These are phyloP conservation scores for Fusarium beomiforme DNA, from an alignment of 2,329 filamentous ascomycete species.

Conservation along the genomic window DNA sequence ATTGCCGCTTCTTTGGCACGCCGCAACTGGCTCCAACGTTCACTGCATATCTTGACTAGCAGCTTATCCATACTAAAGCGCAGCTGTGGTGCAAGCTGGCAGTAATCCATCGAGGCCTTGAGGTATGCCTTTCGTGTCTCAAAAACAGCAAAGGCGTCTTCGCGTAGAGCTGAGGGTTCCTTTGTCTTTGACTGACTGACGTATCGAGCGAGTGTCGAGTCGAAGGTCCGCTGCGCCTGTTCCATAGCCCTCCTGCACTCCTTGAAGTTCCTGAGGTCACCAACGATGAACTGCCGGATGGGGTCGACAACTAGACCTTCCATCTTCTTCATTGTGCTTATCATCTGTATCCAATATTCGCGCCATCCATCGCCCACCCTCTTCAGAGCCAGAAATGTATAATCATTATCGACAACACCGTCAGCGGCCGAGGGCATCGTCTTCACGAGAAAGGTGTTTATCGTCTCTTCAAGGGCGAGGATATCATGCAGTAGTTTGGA, in stretches of 20 bases:
- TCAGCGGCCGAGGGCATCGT: slow-evolving; percentile 83
- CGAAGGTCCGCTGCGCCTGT: slow-evolving; percentile 83
- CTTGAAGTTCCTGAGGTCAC: slow-evolving; percentile 86
- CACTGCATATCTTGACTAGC: slow-evolving; percentile 83
- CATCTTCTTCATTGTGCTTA: slow-evolving; percentile 79
- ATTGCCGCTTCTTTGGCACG: slow-evolving; percentile 72
- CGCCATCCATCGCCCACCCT: slow-evolving; percentile 85
- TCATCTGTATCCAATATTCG: slow-evolving; percentile 85
- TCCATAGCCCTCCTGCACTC: slow-evolving; percentile 82
- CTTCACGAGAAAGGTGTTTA: slow-evolving; percentile 80
- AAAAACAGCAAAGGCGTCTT: slow-evolving; percentile 95
- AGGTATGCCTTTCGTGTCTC: slow-evolving; percentile 92
- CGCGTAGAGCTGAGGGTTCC: slow-evolving; percentile 87
- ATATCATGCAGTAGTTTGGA: slow-evolving; percentile 70
- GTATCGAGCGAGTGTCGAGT: slow-evolving; percentile 83
- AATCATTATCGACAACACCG: slow-evolving; percentile 92
- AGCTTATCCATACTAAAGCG: slow-evolving; percentile 86
- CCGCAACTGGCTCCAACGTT: slow-evolving; percentile 90
- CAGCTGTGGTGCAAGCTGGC: slow-evolving; percentile 85
- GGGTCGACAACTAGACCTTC: slow-evolving; percentile 84
- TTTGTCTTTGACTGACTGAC: slow-evolving; percentile 90
- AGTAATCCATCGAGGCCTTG: slow-evolving; percentile 93
- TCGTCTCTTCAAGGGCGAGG: slow-evolving; percentile 78
- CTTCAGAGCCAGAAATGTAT: slow-evolving; percentile 87
- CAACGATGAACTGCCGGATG: slow-evolving; percentile 78